Base-by-base conservation (phyloP, 139 green algal species). In the Parachlorella kessleri region DNA sequence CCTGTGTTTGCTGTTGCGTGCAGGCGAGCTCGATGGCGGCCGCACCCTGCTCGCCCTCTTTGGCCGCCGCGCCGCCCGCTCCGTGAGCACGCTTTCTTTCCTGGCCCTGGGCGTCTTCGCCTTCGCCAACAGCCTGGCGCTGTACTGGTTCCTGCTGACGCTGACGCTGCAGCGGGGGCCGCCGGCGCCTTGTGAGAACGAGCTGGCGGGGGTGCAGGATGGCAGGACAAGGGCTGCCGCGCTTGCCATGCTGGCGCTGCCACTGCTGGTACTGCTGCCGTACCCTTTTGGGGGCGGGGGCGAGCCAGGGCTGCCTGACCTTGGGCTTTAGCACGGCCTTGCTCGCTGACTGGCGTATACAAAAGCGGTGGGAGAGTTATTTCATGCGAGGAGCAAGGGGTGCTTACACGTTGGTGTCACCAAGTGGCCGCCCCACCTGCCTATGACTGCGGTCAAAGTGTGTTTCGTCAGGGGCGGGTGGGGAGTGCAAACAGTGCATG, bases 111-210 rank as follows among this genome's bases (percentile, higher is more conserved):
- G 86, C 66, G 81, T 95, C 24, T 66, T 66, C 33, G 87, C 83
- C 65, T 85, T 94, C 59, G 65, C 67, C 30, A 90, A 90, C 81
- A 80, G 86, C 26, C 82, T 97, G 36, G 75, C 88, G 7, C 87
- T 96, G 41, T 96, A 92, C 81, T 97, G 92, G 92, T 70, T 96
- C n/a, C 78, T 94, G 41, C 72, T 96, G 63, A 81, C 95, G 70
- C 70, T 95, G 70, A 89, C 89, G 8, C 76, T 96, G 70, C 93
- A 96, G 86, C 77, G 92, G 35, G 90, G 92, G 1, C 92, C 92
- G 14, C 83, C 94, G 32, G 54, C 85, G 23, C 92, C 92, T 6
- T 88, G 86, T 40, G 42, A 87, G 36, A 73, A 92, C 33, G 88
- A 90, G 76, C 54, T 92, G 5, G 71, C 77, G 21, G 21, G 21